Conservation (phyloP, 164 flowering plant species). For the Magnolia sinica region DNA sequence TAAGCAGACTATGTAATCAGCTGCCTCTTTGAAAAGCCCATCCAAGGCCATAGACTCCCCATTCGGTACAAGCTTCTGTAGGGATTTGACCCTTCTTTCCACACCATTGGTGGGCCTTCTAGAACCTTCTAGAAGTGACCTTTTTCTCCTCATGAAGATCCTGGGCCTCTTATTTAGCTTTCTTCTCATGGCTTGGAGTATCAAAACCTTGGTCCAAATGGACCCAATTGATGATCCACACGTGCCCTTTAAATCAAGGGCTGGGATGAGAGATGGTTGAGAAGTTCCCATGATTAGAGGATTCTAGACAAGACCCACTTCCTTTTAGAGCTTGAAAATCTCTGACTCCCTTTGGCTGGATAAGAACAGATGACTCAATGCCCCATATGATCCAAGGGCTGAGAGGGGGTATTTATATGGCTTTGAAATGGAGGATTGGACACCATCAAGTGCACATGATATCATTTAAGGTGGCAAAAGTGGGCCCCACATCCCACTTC, state of each 20-base stretch:
- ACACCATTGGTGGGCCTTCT: conserved; percentile 29
- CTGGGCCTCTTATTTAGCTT: conserved; percentile 1
- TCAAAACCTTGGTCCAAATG: conserved; percentile 16
- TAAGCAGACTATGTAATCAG: conserved; percentile 62
- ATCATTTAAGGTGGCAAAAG: conserved; percentile 2
- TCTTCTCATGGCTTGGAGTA: conserved; percentile 16
- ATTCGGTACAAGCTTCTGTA: conserved; percentile 67
- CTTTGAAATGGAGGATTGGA: conserved; percentile 2
- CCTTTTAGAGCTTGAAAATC: conserved; percentile 9
- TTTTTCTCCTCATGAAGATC: conserved; percentile 2
- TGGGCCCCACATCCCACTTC: background rate
- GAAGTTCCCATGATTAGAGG: conserved; percentile 29
- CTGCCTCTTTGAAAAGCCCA: conserved; percentile 66
- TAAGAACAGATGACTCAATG: background rate
- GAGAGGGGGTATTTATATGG: background rate
- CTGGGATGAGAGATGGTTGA: conserved; percentile 7
- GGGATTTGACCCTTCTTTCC: conserved; percentile 41
- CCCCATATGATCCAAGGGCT: background rate
- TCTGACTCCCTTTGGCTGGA: background rate
- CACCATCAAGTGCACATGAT: conserved; percentile 29
- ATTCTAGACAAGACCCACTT: conserved; percentile 17
- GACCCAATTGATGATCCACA: conserved; percentile 14
- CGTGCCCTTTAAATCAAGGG: conserved; percentile 19
- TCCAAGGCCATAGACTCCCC: conserved; percentile 44
- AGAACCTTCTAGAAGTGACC: conserved; percentile 16